Evolutionary conservation across 345 rosid genomes (phyloP).

Genomic region (Combretum micranthum): DNA sequence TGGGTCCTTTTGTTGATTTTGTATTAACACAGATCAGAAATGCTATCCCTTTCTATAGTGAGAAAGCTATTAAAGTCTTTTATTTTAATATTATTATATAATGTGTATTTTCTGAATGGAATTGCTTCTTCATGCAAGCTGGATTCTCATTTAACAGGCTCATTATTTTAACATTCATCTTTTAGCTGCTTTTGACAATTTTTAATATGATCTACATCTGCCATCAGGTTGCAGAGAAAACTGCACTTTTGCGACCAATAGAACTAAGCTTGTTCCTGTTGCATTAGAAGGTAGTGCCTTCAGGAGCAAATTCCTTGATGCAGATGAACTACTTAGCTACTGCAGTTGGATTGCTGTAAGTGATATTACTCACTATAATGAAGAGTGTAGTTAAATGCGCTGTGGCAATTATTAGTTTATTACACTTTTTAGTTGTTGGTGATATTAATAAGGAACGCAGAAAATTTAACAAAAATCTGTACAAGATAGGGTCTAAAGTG

Average conservation of each 20-base stretch:
- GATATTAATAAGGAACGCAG: too few relatives aligned
- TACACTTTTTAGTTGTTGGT: not conserved
- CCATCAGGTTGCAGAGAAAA: conserved; percentile 87
- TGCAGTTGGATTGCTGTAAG: conserved; percentile 93
- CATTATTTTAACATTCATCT: not conserved
- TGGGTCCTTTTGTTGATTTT: too few relatives aligned
- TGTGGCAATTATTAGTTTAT: not conserved
- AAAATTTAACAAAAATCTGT: too few relatives aligned
- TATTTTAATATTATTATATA: too few relatives aligned
- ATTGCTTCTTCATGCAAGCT: too few relatives aligned
- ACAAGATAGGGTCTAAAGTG: too few relatives aligned
- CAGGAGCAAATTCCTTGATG: conserved; percentile 82
- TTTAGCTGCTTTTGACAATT: not conserved
- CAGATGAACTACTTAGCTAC: conserved; percentile 83
- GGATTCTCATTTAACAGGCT: not conserved
- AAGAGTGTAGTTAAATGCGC: not conserved
- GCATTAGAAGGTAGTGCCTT: conserved; percentile 94
- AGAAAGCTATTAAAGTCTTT: too few relatives aligned
- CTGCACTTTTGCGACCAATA: conserved; percentile 70
- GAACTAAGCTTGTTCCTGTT: conserved; percentile 91
- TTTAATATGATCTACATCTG: conserved; percentile 8
- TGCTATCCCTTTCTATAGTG: too few relatives aligned
- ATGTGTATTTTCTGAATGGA: too few relatives aligned
- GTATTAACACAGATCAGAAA: too few relatives aligned
- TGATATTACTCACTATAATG: conserved; percentile 1